phyloP scores from a whole-genome alignment of 2,329 filamentous ascomycete species.

The Elsinoe necatrix region DNA sequence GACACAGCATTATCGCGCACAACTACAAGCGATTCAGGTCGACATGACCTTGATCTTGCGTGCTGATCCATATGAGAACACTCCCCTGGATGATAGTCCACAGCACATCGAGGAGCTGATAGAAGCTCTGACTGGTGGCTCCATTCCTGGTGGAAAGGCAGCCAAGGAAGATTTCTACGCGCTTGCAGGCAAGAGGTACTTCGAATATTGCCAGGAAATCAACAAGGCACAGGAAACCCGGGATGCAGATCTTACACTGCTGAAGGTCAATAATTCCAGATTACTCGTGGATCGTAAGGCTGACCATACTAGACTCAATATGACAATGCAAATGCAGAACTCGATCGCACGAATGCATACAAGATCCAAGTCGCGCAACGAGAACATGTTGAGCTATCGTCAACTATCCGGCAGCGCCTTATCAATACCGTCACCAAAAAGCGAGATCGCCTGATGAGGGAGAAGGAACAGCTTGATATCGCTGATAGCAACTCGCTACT shows the following conservation, averaged over 20 bases:
- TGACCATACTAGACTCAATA: constrained; percentile 44
- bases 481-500: constrained; percentile 58
- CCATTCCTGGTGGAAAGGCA: constrained; percentile 37
- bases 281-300: background rate
- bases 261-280: constrained; percentile 55
- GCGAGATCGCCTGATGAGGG: constrained; percentile 49
- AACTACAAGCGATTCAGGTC: constrained; percentile 83
- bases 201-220: constrained; percentile 74
- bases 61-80: constrained; percentile 66
- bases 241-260: constrained; percentile 71
- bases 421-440: constrained; percentile 50
- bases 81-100: constrained; percentile 56
- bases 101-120: constrained; percentile 60
- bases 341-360: constrained; percentile 50
- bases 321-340: constrained; percentile 46
- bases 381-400: constrained; percentile 51
- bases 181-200: constrained; percentile 69
- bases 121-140: constrained; percentile 35
- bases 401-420: constrained; percentile 53
- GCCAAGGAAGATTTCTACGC: constrained; percentile 59
- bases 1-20: constrained; percentile 76
- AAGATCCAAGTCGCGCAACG: constrained; percentile 54
- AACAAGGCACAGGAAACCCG: constrained; percentile 82
- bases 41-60: constrained; percentile 80
- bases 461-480: constrained; percentile 60